Conservation (phyloP, 2,329 filamentous ascomycete genomes). For the Sclerotinia glacialis region DNA sequence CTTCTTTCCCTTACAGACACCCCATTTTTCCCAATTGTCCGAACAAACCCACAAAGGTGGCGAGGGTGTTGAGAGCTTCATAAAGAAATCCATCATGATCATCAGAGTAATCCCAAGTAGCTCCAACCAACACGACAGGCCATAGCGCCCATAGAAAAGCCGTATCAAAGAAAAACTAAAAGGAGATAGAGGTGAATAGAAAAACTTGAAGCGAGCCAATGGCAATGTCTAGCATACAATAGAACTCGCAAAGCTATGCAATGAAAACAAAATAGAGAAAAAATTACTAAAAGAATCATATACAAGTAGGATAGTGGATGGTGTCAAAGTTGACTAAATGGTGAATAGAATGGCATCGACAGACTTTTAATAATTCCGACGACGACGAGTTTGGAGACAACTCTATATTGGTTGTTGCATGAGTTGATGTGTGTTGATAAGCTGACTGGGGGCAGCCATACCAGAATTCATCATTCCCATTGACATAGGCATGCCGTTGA, state of each 20-base stretch:
- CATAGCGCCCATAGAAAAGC: constrained; percentile 17
- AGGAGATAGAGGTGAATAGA: constrained; percentile 12
- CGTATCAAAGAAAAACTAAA: constrained; percentile 20
- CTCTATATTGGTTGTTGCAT: constrained; percentile 40
- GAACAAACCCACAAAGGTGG: constrained; percentile 11
- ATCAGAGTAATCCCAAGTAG: constrained; percentile 20
- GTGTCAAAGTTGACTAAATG: constrained; percentile 19
- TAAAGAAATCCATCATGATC: constrained; percentile 24
- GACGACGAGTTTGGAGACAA: constrained; percentile 5
- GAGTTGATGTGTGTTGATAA: constrained; percentile 40
- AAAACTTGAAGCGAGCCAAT: constrained; percentile 15
- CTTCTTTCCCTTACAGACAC: constrained; percentile 18
- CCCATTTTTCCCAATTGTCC: constrained; percentile 15
- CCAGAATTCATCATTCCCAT: constrained; percentile 36
- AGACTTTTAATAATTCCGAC: background rate
- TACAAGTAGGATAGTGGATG: constrained; percentile 21
- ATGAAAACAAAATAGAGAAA: constrained; percentile 24
- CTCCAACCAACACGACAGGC: constrained; percentile 15
- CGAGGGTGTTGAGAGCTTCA: constrained; percentile 16
- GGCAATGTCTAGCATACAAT: constrained; percentile 15
- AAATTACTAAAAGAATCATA: constrained; percentile 29
- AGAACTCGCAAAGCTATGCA: constrained; percentile 36
- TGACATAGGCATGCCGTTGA: constrained; percentile 28
- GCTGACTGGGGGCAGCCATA: constrained; percentile 42
- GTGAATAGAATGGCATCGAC: constrained; percentile 2